phyloP scores from a whole-genome alignment of 768 basidiomycete species.

The Hericium erinaceus region DNA sequence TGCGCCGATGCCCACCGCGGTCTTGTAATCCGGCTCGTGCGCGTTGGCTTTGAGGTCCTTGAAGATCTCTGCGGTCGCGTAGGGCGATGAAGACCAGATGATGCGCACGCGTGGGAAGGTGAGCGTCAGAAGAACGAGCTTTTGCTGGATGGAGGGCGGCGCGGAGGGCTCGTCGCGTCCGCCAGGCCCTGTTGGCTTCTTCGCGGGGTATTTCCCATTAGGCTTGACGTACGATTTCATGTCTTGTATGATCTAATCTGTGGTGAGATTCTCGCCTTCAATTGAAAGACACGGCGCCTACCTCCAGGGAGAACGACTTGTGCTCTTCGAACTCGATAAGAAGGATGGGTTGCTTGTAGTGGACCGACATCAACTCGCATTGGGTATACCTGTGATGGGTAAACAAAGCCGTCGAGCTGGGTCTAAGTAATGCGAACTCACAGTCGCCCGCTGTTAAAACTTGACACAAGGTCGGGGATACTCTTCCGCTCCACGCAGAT shows the following conservation, averaged over 20 bases:
- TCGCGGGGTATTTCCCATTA: conserved; percentile 43
- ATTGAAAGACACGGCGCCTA: conserved; percentile 22
- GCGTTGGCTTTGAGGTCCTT: conserved; percentile 78
- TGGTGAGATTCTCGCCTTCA: background rate
- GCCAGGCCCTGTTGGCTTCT: conserved; percentile 31
- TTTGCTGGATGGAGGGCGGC: conserved; percentile 69
- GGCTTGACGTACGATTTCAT: conserved; percentile 60
- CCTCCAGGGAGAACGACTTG: conserved; percentile 88
- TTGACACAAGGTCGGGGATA: conserved; percentile 82
- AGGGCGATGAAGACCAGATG: conserved; percentile 96
- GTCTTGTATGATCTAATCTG: conserved; percentile 49
- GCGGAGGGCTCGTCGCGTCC: conserved; percentile 25
- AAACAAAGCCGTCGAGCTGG: background rate
- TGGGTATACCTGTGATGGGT: conserved; percentile 69
- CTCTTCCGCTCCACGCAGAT: conserved; percentile 97
- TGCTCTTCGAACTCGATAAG: conserved; percentile 98
- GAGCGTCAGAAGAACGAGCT: conserved; percentile 82
- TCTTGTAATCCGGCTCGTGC: conserved; percentile 69
- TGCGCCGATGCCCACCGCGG: conserved; percentile 73
- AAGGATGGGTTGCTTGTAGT: conserved; percentile 90
- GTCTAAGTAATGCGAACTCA: conserved; percentile 32
- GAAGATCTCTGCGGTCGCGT: conserved; percentile 87
- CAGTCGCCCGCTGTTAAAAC: conserved; percentile 92
- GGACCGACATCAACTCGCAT: conserved; percentile 92
- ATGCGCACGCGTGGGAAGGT: conserved; percentile 88